Evolutionary conservation across 495 filamentous ascomycete species (phyloP).

Genomic region (Annulohypoxylon bovei): DNA sequence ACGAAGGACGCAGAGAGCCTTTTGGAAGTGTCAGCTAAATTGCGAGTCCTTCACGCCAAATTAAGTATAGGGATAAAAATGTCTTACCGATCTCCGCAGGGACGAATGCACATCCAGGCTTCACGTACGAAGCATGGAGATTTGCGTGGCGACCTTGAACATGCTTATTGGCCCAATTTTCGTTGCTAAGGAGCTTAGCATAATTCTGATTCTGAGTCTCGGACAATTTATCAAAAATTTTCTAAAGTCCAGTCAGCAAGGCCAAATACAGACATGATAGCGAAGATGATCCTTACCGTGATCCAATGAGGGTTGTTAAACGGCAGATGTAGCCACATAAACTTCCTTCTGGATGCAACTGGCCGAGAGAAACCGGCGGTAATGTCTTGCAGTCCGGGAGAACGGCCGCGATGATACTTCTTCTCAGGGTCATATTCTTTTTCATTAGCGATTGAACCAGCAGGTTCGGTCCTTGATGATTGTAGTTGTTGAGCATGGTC

Average conservation of each 20-base stretch:
- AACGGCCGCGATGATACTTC: constrained; percentile 7
- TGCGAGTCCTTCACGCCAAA: constrained; percentile 43
- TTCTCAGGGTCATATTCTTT: background rate
- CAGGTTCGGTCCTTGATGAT: constrained; percentile 6
- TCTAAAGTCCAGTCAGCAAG: constrained; percentile 45
- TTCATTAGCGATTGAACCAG: background rate
- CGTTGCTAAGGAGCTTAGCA: constrained; percentile 59
- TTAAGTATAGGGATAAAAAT: constrained; percentile 7
- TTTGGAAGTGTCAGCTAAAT: constrained; percentile 3
- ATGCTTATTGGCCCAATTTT: constrained; percentile 59
- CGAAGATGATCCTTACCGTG: constrained; percentile 52
- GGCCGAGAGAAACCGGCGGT: constrained; percentile 54
- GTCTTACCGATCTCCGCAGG: constrained; percentile 59
- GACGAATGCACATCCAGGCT: constrained; percentile 56
- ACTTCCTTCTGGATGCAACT: constrained; percentile 53
- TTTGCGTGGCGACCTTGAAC: constrained; percentile 57
- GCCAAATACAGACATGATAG: constrained; percentile 15
- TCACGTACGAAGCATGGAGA: constrained; percentile 58
- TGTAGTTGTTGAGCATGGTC: background rate
- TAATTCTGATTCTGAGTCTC: constrained; percentile 50
- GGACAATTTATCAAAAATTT: constrained; percentile 52
- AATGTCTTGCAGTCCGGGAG: constrained; percentile 36
- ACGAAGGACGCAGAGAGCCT: constrained; percentile 45
- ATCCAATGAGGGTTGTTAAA: constrained; percentile 76
- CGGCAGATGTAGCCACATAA: constrained; percentile 74